phyloP scores from a whole-genome alignment of 306 rosid genomes.

The Citrullus amarus region DNA sequence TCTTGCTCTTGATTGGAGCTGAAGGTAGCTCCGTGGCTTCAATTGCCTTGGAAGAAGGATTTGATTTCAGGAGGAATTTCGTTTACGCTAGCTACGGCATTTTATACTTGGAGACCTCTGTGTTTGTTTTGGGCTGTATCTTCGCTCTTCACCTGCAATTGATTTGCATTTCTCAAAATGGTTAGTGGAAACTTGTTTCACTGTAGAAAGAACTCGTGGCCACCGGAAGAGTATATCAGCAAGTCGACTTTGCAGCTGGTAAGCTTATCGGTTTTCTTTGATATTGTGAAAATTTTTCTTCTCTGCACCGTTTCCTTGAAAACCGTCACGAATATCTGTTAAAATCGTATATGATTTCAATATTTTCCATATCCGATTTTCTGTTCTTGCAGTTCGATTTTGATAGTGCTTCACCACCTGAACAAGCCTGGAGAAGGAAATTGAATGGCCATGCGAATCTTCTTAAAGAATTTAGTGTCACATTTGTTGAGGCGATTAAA shows the following conservation, averaged over 20 bases:
- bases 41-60: neutral
- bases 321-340: neutral
- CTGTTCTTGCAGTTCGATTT: slow-evolving; percentile 56
- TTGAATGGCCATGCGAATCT: slow-evolving; percentile 85
- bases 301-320: neutral
- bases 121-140: neutral
- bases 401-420: slow-evolving; percentile 95
- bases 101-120: neutral
- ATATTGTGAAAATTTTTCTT: neutral
- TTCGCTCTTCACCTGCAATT: neutral
- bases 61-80: neutral
- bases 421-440: slow-evolving; percentile 96
- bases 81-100: neutral
- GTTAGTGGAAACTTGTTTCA: slow-evolving; percentile 62
- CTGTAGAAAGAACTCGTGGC: slow-evolving; percentile 90
- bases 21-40: slow-evolving; percentile 9
- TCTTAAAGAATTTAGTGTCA: slow-evolving; percentile 85
- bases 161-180: slow-evolving; percentile 22
- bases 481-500: slow-evolving; percentile 86
- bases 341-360: neutral
- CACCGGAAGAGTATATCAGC: slow-evolving; percentile 77
- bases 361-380: neutral
- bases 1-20: neutral
- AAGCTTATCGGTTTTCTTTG: neutral
- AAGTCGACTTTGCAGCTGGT: slow-evolving; percentile 70